phyloP scores from a whole-genome alignment of 306 rosid species.

The Hippophae tibetana region DNA sequence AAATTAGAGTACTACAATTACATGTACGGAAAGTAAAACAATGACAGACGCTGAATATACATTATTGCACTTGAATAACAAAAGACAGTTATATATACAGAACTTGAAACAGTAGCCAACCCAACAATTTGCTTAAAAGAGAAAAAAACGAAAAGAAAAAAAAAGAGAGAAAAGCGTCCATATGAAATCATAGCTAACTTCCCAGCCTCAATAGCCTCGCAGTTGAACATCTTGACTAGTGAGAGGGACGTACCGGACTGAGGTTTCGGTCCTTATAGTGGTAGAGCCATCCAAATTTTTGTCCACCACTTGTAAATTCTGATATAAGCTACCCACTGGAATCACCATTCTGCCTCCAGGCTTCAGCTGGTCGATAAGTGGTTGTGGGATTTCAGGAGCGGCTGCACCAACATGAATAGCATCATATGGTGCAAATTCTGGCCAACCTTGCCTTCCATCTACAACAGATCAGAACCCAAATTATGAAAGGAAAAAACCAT shows the following conservation, averaged over 20 bases:
- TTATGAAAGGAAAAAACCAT: too few species aligned
- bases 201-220: constrained; percentile 27
- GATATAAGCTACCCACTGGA: constrained; percentile 75
- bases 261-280: constrained; percentile 46
- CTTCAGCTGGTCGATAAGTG: constrained; percentile 80
- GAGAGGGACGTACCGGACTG: constrained; percentile 87
- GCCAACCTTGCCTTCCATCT: constrained; percentile 96
- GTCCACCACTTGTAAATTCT: constrained; percentile 82
- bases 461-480: neutral
- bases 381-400: constrained; percentile 71
- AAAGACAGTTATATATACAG: too few species aligned
- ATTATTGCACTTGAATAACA: too few species aligned
- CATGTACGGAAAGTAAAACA: too few species aligned
- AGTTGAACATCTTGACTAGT: constrained; percentile 81
- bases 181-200: neutral
- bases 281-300: constrained; percentile 70
- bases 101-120: too few species aligned
- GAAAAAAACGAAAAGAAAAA: neutral
- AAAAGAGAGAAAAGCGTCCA: neutral
- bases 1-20: too few species aligned
- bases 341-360: constrained; percentile 95
- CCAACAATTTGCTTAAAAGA: neutral
- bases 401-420: constrained; percentile 99
- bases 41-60: too few species aligned
- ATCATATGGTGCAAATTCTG: constrained; percentile 72